phyloP scores from a whole-genome alignment of 164 flowering plant genomes.

The Platanus orientalis region DNA sequence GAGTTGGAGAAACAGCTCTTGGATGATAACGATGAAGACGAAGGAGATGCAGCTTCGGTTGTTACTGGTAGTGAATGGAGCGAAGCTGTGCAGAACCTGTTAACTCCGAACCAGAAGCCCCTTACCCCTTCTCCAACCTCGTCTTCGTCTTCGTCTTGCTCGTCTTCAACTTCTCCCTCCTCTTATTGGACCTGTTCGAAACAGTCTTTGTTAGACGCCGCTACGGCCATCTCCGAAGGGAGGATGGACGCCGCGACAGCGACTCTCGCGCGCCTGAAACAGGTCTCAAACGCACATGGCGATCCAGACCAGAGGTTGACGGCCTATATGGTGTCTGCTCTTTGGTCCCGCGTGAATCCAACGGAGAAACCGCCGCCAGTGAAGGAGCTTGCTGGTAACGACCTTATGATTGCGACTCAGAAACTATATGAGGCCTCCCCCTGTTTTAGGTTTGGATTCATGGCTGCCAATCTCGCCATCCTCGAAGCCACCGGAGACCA shows the following conservation, averaged over 20 bases:
- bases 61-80: constrained; percentile 76
- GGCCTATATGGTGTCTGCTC: constrained; percentile 42
- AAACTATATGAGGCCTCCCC: constrained; percentile 56
- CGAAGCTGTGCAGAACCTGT: constrained; percentile 59
- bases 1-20: constrained; percentile 75
- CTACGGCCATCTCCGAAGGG: constrained; percentile 62
- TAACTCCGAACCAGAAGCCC: constrained; percentile 22
- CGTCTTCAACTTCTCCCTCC: constrained; percentile 31
- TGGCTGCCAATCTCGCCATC: constrained; percentile 74
- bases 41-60: constrained; percentile 42
- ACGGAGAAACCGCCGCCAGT: constrained; percentile 28
- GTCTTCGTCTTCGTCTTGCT: constrained; percentile 29
- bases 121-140: not conserved
- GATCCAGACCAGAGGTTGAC: constrained; percentile 60
- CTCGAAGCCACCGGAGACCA: constrained; percentile 42
- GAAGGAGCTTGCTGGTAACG: constrained; percentile 33
- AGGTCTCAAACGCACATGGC: constrained; percentile 29
- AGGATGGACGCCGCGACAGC: constrained; percentile 41
- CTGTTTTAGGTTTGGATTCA: constrained; percentile 69
- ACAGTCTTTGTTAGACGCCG: too few species aligned
- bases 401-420: constrained; percentile 45
- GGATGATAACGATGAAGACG: constrained; percentile 48
- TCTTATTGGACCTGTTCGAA: too few species aligned
- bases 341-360: constrained; percentile 43
- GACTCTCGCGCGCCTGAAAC: constrained; percentile 44